Evolutionary conservation across 2,329 filamentous ascomycete species (phyloP).

Genomic region (Neonectria faginata): DNA sequence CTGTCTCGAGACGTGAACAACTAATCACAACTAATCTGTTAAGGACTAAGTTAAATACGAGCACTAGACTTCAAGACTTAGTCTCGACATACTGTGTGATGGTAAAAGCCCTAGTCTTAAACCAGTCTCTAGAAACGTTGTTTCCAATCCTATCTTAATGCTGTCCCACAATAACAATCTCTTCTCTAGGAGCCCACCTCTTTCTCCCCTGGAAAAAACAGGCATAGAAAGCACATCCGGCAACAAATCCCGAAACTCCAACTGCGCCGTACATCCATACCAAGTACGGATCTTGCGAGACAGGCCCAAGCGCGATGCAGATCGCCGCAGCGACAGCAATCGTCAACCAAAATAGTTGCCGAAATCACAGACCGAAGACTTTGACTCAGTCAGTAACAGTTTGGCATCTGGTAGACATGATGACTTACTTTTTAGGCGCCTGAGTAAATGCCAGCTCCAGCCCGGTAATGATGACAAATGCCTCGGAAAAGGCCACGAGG

Average conservation of each 20-base stretch:
- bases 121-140: too few relatives aligned
- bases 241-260: conserved; percentile 26
- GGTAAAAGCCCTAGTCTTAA: too few relatives aligned
- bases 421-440: conserved; percentile 27
- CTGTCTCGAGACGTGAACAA: too few relatives aligned
- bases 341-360: conserved; percentile 26
- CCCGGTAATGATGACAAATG: conserved; percentile 30
- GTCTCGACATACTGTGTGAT: too few relatives aligned
- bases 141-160: background rate
- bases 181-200: background rate
- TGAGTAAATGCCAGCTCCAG: conserved; percentile 28
- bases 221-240: conserved; percentile 26
- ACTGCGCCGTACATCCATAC: conserved; percentile 33
- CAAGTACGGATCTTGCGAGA: conserved; percentile 30
- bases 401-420: too few relatives aligned
- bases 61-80: too few relatives aligned
- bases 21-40: too few relatives aligned
- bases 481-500: conserved; percentile 27
- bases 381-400: background rate
- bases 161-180: conserved; percentile 17
- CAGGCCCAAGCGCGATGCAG: conserved; percentile 26
- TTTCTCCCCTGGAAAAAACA: conserved; percentile 20
- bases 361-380: conserved; percentile 29
- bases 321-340: conserved; percentile 31
- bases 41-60: too few relatives aligned